phyloP scores from a whole-genome alignment of 2,329 filamentous ascomycete species.

The Botryotinia globosa region DNA sequence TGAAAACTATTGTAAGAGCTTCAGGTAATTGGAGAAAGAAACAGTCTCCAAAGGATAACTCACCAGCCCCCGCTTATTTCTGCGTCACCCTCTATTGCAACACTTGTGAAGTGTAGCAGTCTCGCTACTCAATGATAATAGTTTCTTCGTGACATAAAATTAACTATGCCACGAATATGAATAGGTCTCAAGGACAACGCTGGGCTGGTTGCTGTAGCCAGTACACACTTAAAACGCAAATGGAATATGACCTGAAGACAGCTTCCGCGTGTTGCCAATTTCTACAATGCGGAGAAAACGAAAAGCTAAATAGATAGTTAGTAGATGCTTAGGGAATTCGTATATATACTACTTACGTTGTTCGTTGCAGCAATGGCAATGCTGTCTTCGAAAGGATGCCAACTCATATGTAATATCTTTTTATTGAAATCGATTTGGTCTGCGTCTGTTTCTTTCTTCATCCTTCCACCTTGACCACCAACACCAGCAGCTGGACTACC shows the following conservation, averaged over 20 bases:
- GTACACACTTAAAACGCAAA: conserved; percentile 37
- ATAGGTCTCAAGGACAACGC: conserved; percentile 29
- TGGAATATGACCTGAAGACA: conserved; percentile 36
- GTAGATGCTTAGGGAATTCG: conserved; percentile 22
- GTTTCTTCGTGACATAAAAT: conserved; percentile 31
- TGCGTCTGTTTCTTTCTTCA: conserved; percentile 98
- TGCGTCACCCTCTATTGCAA: conserved; percentile 21
- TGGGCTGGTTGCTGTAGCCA: conserved; percentile 31
- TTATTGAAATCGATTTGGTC: conserved; percentile 99
- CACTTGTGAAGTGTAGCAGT: conserved; percentile 26
- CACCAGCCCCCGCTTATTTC: conserved; percentile 27
- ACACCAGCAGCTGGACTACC: conserved; percentile 77
- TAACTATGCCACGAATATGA: conserved; percentile 29
- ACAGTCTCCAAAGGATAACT: conserved; percentile 26
- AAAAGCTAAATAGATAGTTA: conserved; percentile 54
- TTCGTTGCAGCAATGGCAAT: conserved; percentile 99
- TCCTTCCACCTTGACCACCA: conserved; percentile 78
- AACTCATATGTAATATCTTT: conserved; percentile 99
- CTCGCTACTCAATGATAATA: conserved; percentile 30
- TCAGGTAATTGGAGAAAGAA: conserved; percentile 26
- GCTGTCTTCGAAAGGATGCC: conserved; percentile 99
- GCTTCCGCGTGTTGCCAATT: conserved; percentile 30
- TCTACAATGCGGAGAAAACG: conserved; percentile 73
- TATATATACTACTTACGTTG: conserved; percentile 67
- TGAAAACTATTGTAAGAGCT: conserved; percentile 22